Evolutionary conservation across 495 filamentous ascomycete genomes (phyloP), one percentile per base, ranked within the genome.

Genomic region (Amphirosellinia nigrospora): DNA sequence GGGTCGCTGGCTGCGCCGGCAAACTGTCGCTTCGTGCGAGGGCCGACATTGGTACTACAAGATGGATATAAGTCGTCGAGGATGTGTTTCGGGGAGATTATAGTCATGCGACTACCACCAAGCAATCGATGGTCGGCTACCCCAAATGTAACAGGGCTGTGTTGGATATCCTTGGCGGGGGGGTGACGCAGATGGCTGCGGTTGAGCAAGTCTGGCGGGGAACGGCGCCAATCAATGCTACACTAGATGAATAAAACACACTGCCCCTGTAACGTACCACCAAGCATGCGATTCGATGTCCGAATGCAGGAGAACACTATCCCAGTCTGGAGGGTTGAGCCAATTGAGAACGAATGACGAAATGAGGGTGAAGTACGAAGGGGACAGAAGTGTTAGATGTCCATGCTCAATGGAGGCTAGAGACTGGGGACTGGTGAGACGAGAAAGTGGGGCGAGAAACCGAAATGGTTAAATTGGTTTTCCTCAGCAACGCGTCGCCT

Each of bases 1-100:
- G 81, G 81, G 72, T 86, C 84, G 77, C 81, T 80, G 59, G 84
- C 79, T 53, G 83, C 84, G 70, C 84, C 84, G 63, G 82, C 83
- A 73, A 85, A 86, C 68, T 81, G 84, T 58, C 84, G 82, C 77
- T 86, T 86, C 39, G 78, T 80, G 67, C 83, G 77, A 9, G 82
- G 23, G 72, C 75, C 10, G 84, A 80, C 84, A 85, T 85, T 69
- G 68, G 55, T 75, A 43, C 61, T 46, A 16, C 59, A 28, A 11
- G 63, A 66, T 39, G 19, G 26, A 23, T 26, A 41, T 4, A 58
- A 36, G 52, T 45, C 38, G 52, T 45, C 38, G 39, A 48, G 36
- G 38, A 46, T 13, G 50, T 62, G 71, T 73, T 69, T 77, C 68
- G 73, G n/a, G n/a, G 30, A 38, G 56, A 46, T 58, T 68, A 26